Conservation (phyloP, 1,139 yeast genomes). For the Lodderomyces oxycetoniae region DNA sequence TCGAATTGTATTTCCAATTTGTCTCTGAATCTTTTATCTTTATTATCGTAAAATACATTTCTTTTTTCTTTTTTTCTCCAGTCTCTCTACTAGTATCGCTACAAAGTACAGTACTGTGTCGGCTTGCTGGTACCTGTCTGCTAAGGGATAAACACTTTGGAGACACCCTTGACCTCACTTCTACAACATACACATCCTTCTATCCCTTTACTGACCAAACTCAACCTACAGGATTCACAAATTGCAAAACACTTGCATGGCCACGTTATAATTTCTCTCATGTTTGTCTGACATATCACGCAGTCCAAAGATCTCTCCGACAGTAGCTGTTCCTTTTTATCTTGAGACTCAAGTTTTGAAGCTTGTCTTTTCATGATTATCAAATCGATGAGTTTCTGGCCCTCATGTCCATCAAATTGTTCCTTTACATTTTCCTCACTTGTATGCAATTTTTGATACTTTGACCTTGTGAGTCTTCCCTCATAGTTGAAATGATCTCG, state of each 20-base stretch:
- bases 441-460: constrained; percentile 16
- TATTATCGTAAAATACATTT: not conserved
- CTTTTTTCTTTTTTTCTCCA: not conserved
- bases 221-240: constrained; percentile 77
- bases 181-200: constrained; percentile 86
- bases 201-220: constrained; percentile 70
- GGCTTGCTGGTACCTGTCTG: too few species aligned
- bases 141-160: constrained; percentile 49
- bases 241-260: constrained; percentile 89
- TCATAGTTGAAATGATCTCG: constrained; percentile 31
- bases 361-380: constrained; percentile 15
- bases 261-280: constrained; percentile 80
- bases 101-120: too few species aligned
- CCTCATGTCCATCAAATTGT: constrained; percentile 14
- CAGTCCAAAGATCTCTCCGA: constrained; percentile 40
- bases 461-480: constrained; percentile 41
- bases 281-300: constrained; percentile 75
- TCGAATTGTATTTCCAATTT: too few species aligned
- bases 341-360: constrained; percentile 6
- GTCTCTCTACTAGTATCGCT: not conserved
- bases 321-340: constrained; percentile 10
- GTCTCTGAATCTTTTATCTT: too few species aligned
- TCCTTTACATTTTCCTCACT: not conserved
- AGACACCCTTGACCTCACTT: constrained; percentile 57
- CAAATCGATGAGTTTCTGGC: constrained; percentile 17